These are phyloP conservation scores for Stagonosporopsis tanaceti DNA, from an alignment of 2,329 filamentous ascomycete genomes.

Conservation along the genomic window DNA sequence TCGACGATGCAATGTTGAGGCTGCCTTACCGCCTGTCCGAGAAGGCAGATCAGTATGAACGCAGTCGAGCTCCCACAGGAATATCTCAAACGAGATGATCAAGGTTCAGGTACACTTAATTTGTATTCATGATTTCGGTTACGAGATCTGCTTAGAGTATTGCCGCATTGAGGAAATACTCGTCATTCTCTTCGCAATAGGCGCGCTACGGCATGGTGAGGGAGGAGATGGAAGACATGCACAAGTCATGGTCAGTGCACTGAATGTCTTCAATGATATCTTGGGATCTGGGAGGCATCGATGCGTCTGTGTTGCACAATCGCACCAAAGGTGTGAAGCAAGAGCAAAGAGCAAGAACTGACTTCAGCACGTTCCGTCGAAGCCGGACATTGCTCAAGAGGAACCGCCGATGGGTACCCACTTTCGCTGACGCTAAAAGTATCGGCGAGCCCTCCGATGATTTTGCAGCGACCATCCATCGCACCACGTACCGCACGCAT, in stretches of 20 bases:
- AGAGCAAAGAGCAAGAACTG: no score
- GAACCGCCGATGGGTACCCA: no score
- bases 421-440: no score
- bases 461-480: neutral
- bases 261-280: neutral
- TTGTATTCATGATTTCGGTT: neutral
- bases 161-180: neutral
- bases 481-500: neutral
- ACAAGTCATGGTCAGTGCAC: no score
- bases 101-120: neutral
- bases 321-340: neutral
- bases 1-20: constrained; percentile 11
- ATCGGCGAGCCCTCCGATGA: neutral
- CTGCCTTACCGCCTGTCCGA: constrained; percentile 1
- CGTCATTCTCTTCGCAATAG: neutral
- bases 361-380: no score
- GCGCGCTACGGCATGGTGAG: no score
- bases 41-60: constrained; percentile 4
- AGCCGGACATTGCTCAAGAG: no score
- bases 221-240: no score
- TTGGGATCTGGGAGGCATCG: neutral
- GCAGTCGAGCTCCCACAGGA: neutral
- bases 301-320: neutral
- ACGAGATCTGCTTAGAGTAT: neutral
- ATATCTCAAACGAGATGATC: constrained; percentile 6